Evolutionary conservation across 352 stramenopile genomes (phyloP).

Genomic region (Globisporangium solare): DNA sequence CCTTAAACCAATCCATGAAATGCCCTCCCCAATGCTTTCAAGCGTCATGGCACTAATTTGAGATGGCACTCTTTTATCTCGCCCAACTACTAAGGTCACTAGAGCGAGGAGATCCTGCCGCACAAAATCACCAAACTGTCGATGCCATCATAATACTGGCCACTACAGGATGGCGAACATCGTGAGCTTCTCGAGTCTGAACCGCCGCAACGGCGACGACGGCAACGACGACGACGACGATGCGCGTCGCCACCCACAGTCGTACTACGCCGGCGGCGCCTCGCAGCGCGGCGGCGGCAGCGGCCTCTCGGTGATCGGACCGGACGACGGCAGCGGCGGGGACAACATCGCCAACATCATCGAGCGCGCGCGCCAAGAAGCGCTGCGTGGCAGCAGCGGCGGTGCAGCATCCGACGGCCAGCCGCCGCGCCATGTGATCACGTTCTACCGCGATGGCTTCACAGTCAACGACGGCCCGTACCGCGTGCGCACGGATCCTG

Average conservation of each 20-base stretch:
- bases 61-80: background rate
- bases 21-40: no score
- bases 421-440: slow-evolving; percentile 62
- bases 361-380: slow-evolving; percentile 68
- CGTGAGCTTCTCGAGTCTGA: slow-evolving; percentile 72
- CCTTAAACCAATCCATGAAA: no score
- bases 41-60: background rate
- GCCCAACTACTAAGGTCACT: background rate
- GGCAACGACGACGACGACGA: slow-evolving; percentile 28
- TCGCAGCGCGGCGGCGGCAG: slow-evolving; percentile 68
- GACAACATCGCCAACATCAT: slow-evolving; percentile 83
- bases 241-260: slow-evolving; percentile 35
- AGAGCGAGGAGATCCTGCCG: background rate
- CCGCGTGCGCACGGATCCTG: slow-evolving; percentile 54
- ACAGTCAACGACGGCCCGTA: slow-evolving; percentile 81
- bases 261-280: slow-evolving; percentile 72
- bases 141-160: background rate
- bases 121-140: no score
- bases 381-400: slow-evolving; percentile 21
- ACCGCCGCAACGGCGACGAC: slow-evolving; percentile 28
- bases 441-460: slow-evolving; percentile 85
- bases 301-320: slow-evolving; percentile 68
- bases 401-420: slow-evolving; percentile 15
- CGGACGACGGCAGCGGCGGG: slow-evolving; percentile 25
- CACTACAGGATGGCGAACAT: slow-evolving; percentile 67